phyloP scores from a whole-genome alignment of 208 protist genomes.

The Crithidia thermophila region DNA sequence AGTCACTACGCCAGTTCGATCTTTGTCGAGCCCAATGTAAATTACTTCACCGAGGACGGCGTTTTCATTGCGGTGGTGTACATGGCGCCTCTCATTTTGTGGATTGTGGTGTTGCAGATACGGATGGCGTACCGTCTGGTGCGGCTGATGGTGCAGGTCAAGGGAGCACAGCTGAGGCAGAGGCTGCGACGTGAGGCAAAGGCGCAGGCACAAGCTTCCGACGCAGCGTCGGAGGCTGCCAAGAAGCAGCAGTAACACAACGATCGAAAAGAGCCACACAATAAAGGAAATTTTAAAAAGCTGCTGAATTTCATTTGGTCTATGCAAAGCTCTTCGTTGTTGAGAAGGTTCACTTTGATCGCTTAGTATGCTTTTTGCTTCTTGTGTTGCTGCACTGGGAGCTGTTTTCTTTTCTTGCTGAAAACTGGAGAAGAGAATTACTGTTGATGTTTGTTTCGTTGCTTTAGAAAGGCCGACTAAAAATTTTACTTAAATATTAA shows the following conservation, averaged over 20 bases:
- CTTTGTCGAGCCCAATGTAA: slow-evolving; percentile 50
- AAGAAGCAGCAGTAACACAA: slow-evolving; percentile 31
- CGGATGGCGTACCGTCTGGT: slow-evolving; percentile 31
- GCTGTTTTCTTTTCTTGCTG: slow-evolving; percentile 3
- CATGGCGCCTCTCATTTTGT: slow-evolving; percentile 56
- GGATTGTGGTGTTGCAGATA: slow-evolving; percentile 44
- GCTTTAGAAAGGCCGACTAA: background rate
- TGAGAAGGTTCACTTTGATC: too few relatives aligned
- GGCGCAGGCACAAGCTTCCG: background rate
- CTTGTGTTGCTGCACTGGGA: background rate
- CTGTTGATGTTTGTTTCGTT: too few relatives aligned
- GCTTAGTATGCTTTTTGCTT: background rate
- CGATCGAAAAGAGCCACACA: too few relatives aligned
- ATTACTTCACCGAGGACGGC: slow-evolving; percentile 80
- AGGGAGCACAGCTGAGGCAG: slow-evolving; percentile 20
- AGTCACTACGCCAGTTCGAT: slow-evolving; percentile 30
- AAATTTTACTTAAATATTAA: background rate
- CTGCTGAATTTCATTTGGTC: too few relatives aligned
- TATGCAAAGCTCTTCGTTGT: too few relatives aligned
- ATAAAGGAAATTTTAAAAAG: too few relatives aligned
- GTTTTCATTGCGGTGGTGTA: slow-evolving; percentile 67
- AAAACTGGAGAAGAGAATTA: too few relatives aligned
- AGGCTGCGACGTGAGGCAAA: slow-evolving; percentile 14
- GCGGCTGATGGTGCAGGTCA: slow-evolving; percentile 37
- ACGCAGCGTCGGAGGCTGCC: background rate